These are phyloP conservation scores for Puccinellia tenuiflora DNA, from an alignment of 176 grass and related monocot species.

Conservation along the genomic window DNA sequence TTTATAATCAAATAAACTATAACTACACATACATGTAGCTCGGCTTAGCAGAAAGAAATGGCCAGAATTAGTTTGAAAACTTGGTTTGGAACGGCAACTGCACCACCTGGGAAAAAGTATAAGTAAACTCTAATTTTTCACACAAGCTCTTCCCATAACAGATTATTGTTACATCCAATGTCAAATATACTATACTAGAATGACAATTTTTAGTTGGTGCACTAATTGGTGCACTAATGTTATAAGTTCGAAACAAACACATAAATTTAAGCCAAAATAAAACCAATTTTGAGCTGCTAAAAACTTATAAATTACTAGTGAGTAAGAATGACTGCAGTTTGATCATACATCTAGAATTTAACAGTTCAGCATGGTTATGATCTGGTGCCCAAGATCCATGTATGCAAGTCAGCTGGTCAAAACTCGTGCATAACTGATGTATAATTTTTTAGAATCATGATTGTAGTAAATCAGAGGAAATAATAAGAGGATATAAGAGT, in stretches of 20 bases:
- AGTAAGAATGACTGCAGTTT: background rate
- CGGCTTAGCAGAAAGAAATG: background rate
- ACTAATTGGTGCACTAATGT: background rate
- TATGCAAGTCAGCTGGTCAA: background rate
- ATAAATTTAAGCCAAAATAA: background rate
- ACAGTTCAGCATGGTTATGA: conserved; percentile 2
- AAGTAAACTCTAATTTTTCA: background rate
- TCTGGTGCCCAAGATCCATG: background rate
- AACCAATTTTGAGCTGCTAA: background rate
- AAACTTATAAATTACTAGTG: background rate
- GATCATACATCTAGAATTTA: conserved; percentile 1
- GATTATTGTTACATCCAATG: background rate
- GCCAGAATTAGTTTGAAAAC: background rate
- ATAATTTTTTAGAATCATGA: background rate
- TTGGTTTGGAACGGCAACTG: background rate
- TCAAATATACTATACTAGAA: background rate
- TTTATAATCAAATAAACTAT: background rate
- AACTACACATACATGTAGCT: background rate
- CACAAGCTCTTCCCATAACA: background rate
- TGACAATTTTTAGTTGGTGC: background rate
- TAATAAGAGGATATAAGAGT: conserved; percentile 7
- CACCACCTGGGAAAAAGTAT: background rate
- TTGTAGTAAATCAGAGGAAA: background rate
- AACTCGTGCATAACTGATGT: background rate
- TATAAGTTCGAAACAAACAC: conserved; percentile 13